Evolutionary conservation across 257 asterid genomes (phyloP).

Genomic region (Solanum raphanifolium): DNA sequence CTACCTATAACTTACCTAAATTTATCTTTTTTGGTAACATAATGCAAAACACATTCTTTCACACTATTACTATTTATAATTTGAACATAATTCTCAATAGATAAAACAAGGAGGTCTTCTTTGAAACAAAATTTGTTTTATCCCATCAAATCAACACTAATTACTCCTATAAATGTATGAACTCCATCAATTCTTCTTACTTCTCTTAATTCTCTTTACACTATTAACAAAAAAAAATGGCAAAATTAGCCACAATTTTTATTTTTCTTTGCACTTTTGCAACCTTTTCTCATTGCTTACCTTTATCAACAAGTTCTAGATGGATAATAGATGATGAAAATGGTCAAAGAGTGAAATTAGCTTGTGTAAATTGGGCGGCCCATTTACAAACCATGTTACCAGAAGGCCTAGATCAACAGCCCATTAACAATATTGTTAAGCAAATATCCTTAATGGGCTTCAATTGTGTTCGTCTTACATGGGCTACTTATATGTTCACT

Average conservation of each 20-base stretch:
- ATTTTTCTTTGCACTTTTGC: slow-evolving; percentile 10
- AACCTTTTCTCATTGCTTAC: slow-evolving; percentile 19
- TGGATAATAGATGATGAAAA: slow-evolving; percentile 39
- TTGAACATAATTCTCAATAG: neutral
- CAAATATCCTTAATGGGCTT: slow-evolving; percentile 36
- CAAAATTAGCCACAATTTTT: neutral
- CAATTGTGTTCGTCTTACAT: slow-evolving; percentile 62
- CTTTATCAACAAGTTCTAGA: slow-evolving; percentile 47
- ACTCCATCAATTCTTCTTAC: neutral
- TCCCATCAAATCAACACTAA: neutral
- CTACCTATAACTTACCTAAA: neutral
- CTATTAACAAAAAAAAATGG: neutral
- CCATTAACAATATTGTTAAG: slow-evolving; percentile 17
- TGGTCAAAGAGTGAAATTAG: slow-evolving; percentile 36
- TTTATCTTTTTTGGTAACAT: neutral
- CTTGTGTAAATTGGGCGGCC: slow-evolving; percentile 49
- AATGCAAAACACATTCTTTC: neutral
- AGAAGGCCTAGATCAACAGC: slow-evolving; percentile 44
- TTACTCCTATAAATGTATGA: neutral
- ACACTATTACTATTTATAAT: neutral
- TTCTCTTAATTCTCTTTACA: neutral
- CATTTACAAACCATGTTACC: slow-evolving; percentile 54
- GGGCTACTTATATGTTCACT: slow-evolving; percentile 56
- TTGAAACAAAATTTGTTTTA: neutral
- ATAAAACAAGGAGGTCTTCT: neutral